Conservation (phyloP, 2,329 filamentous ascomycete genomes). For the Xylariaceae sp. region DNA sequence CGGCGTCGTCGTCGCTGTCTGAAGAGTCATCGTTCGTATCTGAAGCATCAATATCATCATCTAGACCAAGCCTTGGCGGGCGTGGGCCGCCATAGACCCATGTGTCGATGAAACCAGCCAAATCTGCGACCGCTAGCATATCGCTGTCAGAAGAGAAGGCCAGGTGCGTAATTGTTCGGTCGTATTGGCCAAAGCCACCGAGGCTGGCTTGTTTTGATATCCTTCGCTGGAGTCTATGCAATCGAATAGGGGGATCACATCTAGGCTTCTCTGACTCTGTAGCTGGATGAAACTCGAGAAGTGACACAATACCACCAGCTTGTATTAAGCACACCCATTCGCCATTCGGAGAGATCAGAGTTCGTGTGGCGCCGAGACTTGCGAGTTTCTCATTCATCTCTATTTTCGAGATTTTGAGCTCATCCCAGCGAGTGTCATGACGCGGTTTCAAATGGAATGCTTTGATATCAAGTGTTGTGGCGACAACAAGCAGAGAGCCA, state of each 20-base stretch:
- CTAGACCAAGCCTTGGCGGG: slow-evolving; percentile 46
- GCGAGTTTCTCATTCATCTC: slow-evolving; percentile 58
- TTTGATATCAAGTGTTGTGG: slow-evolving; percentile 73
- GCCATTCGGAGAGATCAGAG: slow-evolving; percentile 68
- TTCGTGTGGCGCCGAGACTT: slow-evolving; percentile 62
- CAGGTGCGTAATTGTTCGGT: slow-evolving; percentile 69
- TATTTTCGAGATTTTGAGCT: slow-evolving; percentile 69
- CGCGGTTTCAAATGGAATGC: slow-evolving; percentile 66
- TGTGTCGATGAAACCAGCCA: slow-evolving; percentile 82
- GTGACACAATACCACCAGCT: slow-evolving; percentile 55
- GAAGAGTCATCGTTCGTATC: slow-evolving; percentile 37
- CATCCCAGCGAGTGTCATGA: slow-evolving; percentile 51
- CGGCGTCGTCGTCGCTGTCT: slow-evolving; percentile 41
- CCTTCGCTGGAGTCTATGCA: slow-evolving; percentile 53
- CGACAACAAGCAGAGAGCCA: slow-evolving; percentile 71
- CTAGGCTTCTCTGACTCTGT: slow-evolving; percentile 35
- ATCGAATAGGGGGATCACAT: slow-evolving; percentile 45
- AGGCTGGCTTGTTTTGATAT: slow-evolving; percentile 55
- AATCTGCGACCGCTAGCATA: slow-evolving; percentile 74
- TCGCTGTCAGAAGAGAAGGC: slow-evolving; percentile 79
- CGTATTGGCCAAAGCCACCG: slow-evolving; percentile 71
- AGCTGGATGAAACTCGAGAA: slow-evolving; percentile 46
- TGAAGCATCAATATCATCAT: slow-evolving; percentile 39
- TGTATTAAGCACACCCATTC: slow-evolving; percentile 67
- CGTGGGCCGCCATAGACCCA: slow-evolving; percentile 47